These are phyloP conservation scores for Diplotaxis tenuifolia DNA, from an alignment of 345 rosid species.

Conservation along the genomic window DNA sequence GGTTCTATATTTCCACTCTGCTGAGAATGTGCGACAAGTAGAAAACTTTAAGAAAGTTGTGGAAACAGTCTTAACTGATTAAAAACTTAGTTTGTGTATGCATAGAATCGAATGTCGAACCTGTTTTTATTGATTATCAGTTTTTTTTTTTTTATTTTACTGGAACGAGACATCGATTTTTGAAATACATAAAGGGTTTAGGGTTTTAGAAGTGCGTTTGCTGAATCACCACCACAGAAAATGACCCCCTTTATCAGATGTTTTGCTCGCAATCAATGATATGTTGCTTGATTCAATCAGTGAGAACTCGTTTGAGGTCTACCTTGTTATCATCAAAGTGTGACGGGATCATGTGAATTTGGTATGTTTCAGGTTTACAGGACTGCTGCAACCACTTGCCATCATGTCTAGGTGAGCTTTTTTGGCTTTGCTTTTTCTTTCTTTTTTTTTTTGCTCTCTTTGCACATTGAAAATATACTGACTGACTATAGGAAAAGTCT, in stretches of 20 bases:
- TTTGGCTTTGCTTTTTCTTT: not conserved
- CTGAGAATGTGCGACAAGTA: conserved; percentile 14
- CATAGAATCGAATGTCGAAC: conserved; percentile 3
- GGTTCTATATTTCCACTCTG: conserved; percentile 7
- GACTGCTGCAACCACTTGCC: conserved; percentile 19
- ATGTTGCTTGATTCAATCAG: not conserved
- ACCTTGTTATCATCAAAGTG: not conserved
- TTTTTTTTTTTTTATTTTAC: not conserved
- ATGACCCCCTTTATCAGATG: not conserved
- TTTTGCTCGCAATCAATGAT: not conserved
- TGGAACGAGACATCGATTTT: not conserved
- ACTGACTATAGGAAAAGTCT: too few relatives aligned
- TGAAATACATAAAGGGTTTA: not conserved
- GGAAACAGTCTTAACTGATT: not conserved
- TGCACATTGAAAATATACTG: too few relatives aligned
- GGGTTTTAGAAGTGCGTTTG: conserved; percentile 24
- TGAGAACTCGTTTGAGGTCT: not conserved
- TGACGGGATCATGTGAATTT: not conserved
- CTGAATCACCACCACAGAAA: not conserved
- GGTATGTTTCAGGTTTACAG: conserved; percentile 19
- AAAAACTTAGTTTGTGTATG: not conserved
- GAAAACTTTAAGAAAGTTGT: not conserved
- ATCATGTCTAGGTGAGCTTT: conserved; percentile 37
- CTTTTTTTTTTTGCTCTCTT: too few relatives aligned
- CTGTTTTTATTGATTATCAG: not conserved